These are phyloP conservation scores for Linum lewisii DNA, from an alignment of 345 rosid genomes.

Conservation along the genomic window DNA sequence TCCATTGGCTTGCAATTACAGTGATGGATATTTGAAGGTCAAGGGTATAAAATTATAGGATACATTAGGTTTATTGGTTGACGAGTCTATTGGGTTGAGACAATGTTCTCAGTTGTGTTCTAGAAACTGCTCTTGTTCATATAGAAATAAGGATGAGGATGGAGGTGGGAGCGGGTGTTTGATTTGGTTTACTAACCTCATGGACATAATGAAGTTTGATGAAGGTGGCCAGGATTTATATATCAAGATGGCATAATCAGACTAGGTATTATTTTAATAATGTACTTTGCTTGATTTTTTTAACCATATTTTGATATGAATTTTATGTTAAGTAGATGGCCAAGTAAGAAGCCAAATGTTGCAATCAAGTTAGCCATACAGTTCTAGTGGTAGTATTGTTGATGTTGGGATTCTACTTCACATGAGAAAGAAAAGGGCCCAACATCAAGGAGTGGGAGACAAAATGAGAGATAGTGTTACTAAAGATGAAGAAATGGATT, in stretches of 20 bases:
- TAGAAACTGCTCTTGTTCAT: background rate
- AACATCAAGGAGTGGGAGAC: too few relatives aligned
- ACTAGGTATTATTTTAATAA: background rate
- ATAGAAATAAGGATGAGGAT: background rate
- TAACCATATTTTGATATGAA: background rate
- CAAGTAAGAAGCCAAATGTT: too few relatives aligned
- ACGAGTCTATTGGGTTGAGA: background rate
- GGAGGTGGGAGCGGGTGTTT: background rate
- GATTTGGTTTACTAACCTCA: constrained; percentile 6
- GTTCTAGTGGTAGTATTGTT: too few relatives aligned
- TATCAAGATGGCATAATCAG: background rate
- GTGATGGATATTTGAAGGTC: background rate
- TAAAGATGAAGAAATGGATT: constrained; percentile 12
- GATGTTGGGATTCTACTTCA: too few relatives aligned
- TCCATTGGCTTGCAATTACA: background rate
- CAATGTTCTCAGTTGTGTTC: background rate
- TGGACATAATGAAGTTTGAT: background rate
- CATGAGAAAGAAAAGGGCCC: constrained; percentile 2
- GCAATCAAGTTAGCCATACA: too few relatives aligned
- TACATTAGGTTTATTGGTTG: background rate
- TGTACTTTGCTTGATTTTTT: background rate
- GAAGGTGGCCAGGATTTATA: constrained; percentile 1
- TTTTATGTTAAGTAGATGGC: too few relatives aligned
- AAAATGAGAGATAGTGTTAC: background rate
- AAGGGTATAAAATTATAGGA: background rate